phyloP scores from a whole-genome alignment of 805 yeast genomes.

The Wickerhamiella parazyma region DNA sequence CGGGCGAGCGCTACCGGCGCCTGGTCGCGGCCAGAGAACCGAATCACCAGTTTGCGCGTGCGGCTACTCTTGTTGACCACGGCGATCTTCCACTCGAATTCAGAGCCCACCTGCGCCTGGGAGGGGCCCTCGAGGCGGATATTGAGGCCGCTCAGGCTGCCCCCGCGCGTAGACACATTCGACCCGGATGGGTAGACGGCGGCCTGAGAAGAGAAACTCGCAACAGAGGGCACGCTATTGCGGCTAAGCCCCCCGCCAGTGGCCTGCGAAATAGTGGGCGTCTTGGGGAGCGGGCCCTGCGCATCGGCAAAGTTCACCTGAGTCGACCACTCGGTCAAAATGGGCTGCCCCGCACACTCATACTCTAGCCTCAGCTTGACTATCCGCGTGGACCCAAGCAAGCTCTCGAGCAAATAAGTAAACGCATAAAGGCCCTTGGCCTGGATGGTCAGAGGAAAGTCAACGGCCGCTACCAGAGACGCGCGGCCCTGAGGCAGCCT shows the following conservation, averaged over 20 bases:
- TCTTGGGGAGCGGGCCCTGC: constrained; percentile 21
- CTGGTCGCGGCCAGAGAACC: constrained; percentile 27
- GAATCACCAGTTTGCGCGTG: constrained; percentile 39
- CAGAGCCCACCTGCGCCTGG: constrained; percentile 44
- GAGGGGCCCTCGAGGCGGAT: constrained; percentile 53
- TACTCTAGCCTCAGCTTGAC: constrained; percentile 14
- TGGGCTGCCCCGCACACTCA: constrained; percentile 10
- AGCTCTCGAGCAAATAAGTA: constrained; percentile 14
- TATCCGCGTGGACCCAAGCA: constrained; percentile 10
- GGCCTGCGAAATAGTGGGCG: constrained; percentile 17
- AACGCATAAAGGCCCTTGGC: constrained; percentile 13
- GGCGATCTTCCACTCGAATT: constrained; percentile 49
- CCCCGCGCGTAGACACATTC: background rate
- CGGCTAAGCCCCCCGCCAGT: background rate
- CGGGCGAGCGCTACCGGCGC: constrained; percentile 3
- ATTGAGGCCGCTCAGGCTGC: constrained; percentile 26
- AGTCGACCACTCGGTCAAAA: constrained; percentile 19
- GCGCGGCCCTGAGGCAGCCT: constrained; percentile 16
- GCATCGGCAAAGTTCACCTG: constrained; percentile 19
- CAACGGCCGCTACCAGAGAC: constrained; percentile 11
- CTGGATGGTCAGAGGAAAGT: constrained; percentile 12
- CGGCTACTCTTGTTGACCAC: constrained; percentile 47
- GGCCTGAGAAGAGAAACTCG: constrained; percentile 3
- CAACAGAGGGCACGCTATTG: background rate
- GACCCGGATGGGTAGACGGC: background rate